phyloP scores from a whole-genome alignment of 371 early-diverging fungal genomes.

The Rhizopus sp. region DNA sequence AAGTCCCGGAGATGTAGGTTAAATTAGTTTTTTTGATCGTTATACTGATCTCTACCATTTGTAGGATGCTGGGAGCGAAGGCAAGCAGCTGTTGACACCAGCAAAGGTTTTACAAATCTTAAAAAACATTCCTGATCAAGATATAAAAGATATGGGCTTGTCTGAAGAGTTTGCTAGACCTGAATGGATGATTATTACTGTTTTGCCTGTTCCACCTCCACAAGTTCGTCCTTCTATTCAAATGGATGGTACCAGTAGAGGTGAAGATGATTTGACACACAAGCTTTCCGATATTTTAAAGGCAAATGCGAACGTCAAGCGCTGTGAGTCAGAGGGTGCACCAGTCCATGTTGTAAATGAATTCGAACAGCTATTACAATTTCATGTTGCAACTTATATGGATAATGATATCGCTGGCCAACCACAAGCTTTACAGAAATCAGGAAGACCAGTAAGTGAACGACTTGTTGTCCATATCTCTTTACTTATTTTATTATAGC shows the following conservation, averaged over 20 bases:
- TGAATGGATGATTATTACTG: conserved; percentile 98
- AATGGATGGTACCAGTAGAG: conserved; percentile 92
- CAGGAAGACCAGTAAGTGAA: conserved; percentile 89
- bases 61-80: conserved; percentile 62
- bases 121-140: conserved; percentile 91
- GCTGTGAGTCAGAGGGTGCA: conserved; percentile 95
- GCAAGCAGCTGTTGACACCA: conserved; percentile 79
- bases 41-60: background rate
- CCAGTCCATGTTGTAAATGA: conserved; percentile 96
- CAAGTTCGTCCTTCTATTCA: conserved; percentile 98
- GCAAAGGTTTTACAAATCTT: conserved; percentile 87
- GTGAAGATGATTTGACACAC: conserved; percentile 99
- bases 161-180: conserved; percentile 94
- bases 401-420: conserved; percentile 99
- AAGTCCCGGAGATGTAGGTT: conserved; percentile 57
- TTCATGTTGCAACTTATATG: conserved; percentile 99
- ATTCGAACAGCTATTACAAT: conserved; percentile 91
- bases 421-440: conserved; percentile 96
- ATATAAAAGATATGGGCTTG: conserved; percentile 90
- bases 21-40: conserved; percentile 9
- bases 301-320: conserved; percentile 90
- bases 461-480: background rate
- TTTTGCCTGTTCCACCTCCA: conserved; percentile 98
- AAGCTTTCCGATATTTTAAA: conserved; percentile 97
- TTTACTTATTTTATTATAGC: conserved; percentile 31